Evolutionary conservation across 2,329 filamentous ascomycete genomes (phyloP).

Genomic region (Epicoccum sorghinum): DNA sequence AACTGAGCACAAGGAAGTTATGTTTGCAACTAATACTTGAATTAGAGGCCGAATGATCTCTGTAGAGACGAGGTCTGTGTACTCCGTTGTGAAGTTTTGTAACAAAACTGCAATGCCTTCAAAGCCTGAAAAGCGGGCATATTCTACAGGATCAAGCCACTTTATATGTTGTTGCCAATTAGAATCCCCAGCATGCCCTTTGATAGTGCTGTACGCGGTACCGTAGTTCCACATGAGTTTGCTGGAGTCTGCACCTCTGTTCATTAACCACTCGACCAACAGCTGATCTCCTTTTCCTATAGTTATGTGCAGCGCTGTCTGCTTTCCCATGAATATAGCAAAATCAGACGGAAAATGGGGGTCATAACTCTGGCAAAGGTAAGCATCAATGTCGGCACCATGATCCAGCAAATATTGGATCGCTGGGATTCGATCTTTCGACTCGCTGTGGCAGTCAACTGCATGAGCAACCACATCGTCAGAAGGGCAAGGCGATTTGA

Average conservation of each 20-base stretch:
- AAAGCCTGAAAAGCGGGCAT: not conserved
- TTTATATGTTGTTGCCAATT: not conserved
- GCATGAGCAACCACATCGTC: not conserved
- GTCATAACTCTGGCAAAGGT: not conserved
- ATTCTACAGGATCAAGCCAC: not conserved
- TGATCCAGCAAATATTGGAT: not conserved
- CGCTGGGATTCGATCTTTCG: not conserved
- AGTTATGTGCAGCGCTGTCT: not conserved
- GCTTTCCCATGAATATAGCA: not conserved
- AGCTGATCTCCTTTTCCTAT: not conserved
- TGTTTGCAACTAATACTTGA: too few relatives aligned
- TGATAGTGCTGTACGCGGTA: not conserved
- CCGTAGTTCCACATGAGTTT: not conserved
- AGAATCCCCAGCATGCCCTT: not conserved
- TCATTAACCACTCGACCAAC: not conserved
- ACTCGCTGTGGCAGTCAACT: not conserved
- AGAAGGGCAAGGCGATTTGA: not conserved
- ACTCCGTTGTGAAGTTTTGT: not conserved
- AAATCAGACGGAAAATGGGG: not conserved
- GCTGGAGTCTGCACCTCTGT: not conserved
- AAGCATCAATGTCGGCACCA: not conserved
- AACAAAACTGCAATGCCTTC: not conserved
- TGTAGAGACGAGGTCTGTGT: too few relatives aligned
- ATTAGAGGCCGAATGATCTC: too few relatives aligned
- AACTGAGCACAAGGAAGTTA: too few relatives aligned